Conservation (phyloP, 306 rosid species). For the Dryas octopetala region DNA sequence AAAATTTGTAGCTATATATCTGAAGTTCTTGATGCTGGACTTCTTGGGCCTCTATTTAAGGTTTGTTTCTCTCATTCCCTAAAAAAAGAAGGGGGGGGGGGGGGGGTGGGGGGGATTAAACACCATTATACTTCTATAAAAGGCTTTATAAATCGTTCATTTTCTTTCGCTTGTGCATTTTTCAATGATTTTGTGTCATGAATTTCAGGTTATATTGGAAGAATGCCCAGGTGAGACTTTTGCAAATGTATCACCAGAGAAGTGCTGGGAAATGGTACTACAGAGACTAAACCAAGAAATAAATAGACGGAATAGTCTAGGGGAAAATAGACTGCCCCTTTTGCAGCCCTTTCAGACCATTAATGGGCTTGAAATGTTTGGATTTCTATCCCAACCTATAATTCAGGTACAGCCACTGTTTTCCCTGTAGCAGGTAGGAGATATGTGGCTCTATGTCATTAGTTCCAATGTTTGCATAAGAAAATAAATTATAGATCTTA, state of each 20-base stretch:
- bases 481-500: not conserved
- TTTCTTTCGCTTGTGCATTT: slow-evolving; percentile 4
- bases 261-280: slow-evolving; percentile 78
- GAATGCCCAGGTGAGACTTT: slow-evolving; percentile 54
- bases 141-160: not conserved
- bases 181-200: not conserved
- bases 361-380: slow-evolving; percentile 77
- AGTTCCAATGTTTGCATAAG: not conserved
- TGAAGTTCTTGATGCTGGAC: slow-evolving; percentile 83
- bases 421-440: not conserved
- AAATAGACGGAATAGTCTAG: slow-evolving; percentile 35
- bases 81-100: not conserved
- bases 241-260: slow-evolving; percentile 52
- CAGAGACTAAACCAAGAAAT: slow-evolving; percentile 54
- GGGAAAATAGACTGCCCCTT: slow-evolving; percentile 42
- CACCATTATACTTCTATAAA: not conserved
- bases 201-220: slow-evolving; percentile 76
- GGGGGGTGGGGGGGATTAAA: not conserved
- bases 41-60: slow-evolving; percentile 89
- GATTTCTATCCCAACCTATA: slow-evolving; percentile 61
- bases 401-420: slow-evolving; percentile 43
- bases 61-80: slow-evolving; percentile 37
- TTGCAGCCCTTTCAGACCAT: slow-evolving; percentile 46
- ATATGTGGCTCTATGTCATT: not conserved
- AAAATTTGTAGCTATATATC: slow-evolving; percentile 63